Percentiles rank a stretch among this genome's conserved stretches.
Evolutionary conservation across 306 rosid genomes (phyloP).

Genomic region (Echinosophora koreensis): DNA sequence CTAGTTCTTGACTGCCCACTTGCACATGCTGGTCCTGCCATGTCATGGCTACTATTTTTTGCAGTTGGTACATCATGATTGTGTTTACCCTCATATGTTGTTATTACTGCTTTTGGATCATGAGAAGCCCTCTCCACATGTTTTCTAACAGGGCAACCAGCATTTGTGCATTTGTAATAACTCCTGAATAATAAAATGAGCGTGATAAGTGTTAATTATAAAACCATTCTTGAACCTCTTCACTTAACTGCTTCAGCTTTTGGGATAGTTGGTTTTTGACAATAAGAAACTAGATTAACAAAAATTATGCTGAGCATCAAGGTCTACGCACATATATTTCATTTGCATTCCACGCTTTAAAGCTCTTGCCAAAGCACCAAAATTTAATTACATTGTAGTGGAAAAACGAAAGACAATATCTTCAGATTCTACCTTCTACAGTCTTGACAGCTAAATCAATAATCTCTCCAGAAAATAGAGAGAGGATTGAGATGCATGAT

Average conservation of each 20-base stretch:
- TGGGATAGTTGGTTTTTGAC: not conserved
- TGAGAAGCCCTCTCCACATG: constrained; percentile 99
- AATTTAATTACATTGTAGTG: constrained; percentile 16
- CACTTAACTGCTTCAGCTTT: not conserved
- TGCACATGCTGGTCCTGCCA: constrained; percentile 61
- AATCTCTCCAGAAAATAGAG: constrained; percentile 10
- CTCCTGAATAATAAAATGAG: constrained; percentile 69
- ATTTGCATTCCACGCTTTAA: constrained; percentile 16
- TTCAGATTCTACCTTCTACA: not conserved
- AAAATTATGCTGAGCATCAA: constrained; percentile 34
- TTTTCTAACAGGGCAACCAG: constrained; percentile 96
- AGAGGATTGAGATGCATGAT: constrained; percentile 6
- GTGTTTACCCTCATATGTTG: constrained; percentile 97
- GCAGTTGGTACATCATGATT: constrained; percentile 97
- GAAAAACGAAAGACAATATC: constrained; percentile 26
- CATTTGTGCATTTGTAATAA: constrained; percentile 95
- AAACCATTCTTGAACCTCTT: not conserved
- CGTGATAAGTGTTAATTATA: not conserved
- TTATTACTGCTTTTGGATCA: constrained; percentile 97
- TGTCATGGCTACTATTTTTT: constrained; percentile 83
- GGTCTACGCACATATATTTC: not conserved
- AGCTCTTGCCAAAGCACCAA: constrained; percentile 17
- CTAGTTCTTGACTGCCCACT: constrained; percentile 62
- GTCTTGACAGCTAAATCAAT: not conserved
- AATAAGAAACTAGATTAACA: constrained; percentile 41